Conservation (phyloP, 345 rosid species). For the Linum tenue region DNA sequence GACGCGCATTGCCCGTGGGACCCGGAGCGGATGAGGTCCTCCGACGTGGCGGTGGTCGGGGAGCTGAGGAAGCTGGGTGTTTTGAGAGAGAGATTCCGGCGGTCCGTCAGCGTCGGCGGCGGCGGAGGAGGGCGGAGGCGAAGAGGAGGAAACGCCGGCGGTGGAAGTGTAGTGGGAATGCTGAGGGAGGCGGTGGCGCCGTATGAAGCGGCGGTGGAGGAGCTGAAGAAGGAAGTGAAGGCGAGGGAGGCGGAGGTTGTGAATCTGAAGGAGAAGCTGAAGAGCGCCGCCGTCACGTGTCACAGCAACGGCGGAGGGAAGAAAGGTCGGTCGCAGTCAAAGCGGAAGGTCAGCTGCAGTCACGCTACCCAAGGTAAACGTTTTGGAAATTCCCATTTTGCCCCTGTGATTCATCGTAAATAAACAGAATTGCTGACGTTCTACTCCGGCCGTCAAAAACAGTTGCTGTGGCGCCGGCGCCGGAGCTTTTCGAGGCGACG, state of each 20-base stretch:
- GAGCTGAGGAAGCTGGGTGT: constrained; percentile 64
- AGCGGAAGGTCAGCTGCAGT: constrained; percentile 60
- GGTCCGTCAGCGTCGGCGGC: constrained; percentile 28
- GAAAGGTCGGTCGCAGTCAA: constrained; percentile 52
- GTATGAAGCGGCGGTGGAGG: constrained; percentile 81
- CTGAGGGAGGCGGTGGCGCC: constrained; percentile 89
- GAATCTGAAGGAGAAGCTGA: constrained; percentile 69
- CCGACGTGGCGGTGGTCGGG: constrained; percentile 73
- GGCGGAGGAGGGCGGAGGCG: constrained; percentile 18
- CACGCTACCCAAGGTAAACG: constrained; percentile 30
- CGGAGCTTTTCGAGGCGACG: constrained; percentile 65
- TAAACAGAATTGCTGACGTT: background rate
- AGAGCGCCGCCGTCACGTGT: constrained; percentile 15
- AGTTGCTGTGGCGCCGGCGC: constrained; percentile 68
- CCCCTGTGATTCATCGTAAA: background rate
- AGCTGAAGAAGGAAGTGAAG: constrained; percentile 74
- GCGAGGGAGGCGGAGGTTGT: constrained; percentile 56
- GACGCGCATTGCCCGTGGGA: constrained; percentile 99
- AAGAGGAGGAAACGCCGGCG: constrained; percentile 7
- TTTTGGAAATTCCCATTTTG: background rate
- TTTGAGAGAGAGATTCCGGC: constrained; percentile 64
- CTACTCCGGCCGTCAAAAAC: constrained; percentile 14
- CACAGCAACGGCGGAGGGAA: constrained; percentile 31
- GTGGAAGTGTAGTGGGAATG: constrained; percentile 30
- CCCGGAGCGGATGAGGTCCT: constrained; percentile 75